Percentiles rank a stretch among this genome's conserved stretches.
Evolutionary conservation across 495 filamentous ascomycete genomes (phyloP).

Genomic region (Pseudevernia furfuracea): DNA sequence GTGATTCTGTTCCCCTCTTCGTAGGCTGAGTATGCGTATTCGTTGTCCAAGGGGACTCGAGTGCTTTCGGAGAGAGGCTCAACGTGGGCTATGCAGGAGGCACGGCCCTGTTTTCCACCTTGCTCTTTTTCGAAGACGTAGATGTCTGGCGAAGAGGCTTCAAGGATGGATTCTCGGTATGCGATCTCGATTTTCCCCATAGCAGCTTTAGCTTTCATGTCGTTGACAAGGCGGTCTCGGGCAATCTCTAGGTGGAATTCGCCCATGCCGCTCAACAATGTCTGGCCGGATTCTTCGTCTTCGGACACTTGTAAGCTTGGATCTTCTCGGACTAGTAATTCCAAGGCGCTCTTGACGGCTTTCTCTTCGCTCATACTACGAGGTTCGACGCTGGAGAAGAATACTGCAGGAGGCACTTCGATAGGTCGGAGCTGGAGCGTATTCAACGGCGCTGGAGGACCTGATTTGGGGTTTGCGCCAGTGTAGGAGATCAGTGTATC

Average conservation of each 20-base stretch:
- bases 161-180: conserved; percentile 72
- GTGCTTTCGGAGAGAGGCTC: conserved; percentile 49
- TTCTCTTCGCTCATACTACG: conserved; percentile 71
- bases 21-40: conserved; percentile 19
- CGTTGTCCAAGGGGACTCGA: conserved; percentile 18
- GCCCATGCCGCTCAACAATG: conserved; percentile 91
- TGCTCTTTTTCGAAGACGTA: conserved; percentile 68
- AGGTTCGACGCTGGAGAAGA: conserved; percentile 89
- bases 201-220: conserved; percentile 79
- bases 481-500: conserved; percentile 79
- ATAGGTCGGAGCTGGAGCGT: conserved; percentile 81
- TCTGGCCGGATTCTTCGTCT: conserved; percentile 89
- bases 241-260: conserved; percentile 97
- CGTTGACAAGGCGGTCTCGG: conserved; percentile 73
- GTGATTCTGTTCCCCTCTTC: conserved; percentile 54
- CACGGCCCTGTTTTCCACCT: conserved; percentile 70
- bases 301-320: conserved; percentile 79
- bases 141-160: conserved; percentile 44
- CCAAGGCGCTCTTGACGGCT: conserved; percentile 64
- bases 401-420: conserved; percentile 84
- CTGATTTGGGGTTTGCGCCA: conserved; percentile 49
- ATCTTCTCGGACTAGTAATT: conserved; percentile 78
- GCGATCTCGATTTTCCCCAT: conserved; percentile 95
- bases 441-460: conserved; percentile 60
- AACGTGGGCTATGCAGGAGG: conserved; percentile 61